Percentiles rank a stretch among this genome's conserved stretches.
Evolutionary conservation across 768 basidiomycete genomes (phyloP).

Genomic region (Pleurotus tuoliensis): DNA sequence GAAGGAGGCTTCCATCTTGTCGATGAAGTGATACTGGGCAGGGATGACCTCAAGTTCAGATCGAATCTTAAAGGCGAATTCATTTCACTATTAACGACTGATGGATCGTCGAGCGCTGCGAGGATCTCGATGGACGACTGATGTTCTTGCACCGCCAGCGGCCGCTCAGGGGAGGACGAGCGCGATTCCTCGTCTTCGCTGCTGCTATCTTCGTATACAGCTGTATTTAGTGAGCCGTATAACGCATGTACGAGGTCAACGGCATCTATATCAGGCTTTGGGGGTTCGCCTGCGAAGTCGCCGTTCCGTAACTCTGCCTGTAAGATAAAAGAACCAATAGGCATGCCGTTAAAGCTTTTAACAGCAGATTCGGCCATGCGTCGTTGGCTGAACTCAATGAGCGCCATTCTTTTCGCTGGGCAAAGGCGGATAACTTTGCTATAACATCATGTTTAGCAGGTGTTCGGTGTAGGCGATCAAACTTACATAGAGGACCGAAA

Average conservation of each 20-base stretch:
- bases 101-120: too few species aligned
- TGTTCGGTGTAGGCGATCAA: too few species aligned
- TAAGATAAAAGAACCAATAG: not conserved
- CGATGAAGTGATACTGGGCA: too few species aligned
- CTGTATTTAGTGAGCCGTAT: slow-evolving; percentile 6
- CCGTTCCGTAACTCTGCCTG: not conserved
- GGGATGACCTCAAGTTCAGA: not conserved
- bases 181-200: not conserved
- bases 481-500: slow-evolving; percentile 10
- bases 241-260: not conserved
- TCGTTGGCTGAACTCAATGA: not conserved
- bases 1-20: too few species aligned
- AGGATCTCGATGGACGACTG: too few species aligned
- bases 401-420: not conserved
- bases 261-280: not conserved
- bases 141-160: not conserved
- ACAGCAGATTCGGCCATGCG: slow-evolving; percentile 4
- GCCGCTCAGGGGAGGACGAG: not conserved
- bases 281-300: not conserved
- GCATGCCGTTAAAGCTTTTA: not conserved
- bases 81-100: too few species aligned
- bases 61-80: too few species aligned
- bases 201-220: slow-evolving; percentile 9
- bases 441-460: not conserved
- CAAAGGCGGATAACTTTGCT: not conserved